Evolutionary conservation across 768 basidiomycete genomes (phyloP).

Genomic region (Psilocybe cubensis): DNA sequence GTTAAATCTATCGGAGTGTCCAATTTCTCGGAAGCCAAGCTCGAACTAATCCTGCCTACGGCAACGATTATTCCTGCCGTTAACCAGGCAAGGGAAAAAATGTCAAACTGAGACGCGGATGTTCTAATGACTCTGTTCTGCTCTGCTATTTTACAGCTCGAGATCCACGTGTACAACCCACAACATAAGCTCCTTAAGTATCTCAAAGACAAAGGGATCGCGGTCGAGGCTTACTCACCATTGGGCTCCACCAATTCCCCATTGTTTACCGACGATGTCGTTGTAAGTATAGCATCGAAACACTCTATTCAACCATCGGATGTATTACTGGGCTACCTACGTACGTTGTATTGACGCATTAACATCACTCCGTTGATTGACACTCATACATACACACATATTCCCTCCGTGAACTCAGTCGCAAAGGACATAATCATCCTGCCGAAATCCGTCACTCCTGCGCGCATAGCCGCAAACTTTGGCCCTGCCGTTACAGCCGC

Average conservation of each 20-base stretch:
- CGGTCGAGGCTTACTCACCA: slow-evolving; percentile 81
- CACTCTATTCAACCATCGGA: slow-evolving; percentile 57
- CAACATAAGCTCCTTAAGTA: slow-evolving; percentile 70
- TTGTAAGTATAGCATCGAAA: slow-evolving; percentile 61
- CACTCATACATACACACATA: not conserved
- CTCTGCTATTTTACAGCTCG: slow-evolving; percentile 49
- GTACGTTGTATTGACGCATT: slow-evolving; percentile 36
- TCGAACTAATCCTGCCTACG: slow-evolving; percentile 70
- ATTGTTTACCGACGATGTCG: slow-evolving; percentile 63
- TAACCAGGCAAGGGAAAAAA: slow-evolving; percentile 58
- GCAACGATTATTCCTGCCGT: slow-evolving; percentile 74
- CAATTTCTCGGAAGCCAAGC: slow-evolving; percentile 70
- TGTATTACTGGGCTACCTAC: slow-evolving; percentile 64
- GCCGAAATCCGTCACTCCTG: slow-evolving; percentile 77
- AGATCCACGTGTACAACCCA: slow-evolving; percentile 76
- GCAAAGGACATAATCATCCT: slow-evolving; percentile 67
- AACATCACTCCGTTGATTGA: slow-evolving; percentile 3
- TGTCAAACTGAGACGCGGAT: slow-evolving; percentile 4
- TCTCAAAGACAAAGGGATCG: slow-evolving; percentile 66
- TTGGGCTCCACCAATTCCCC: slow-evolving; percentile 73
- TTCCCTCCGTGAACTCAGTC: slow-evolving; percentile 40
- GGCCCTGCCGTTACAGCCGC: slow-evolving; percentile 51
- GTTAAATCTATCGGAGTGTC: slow-evolving; percentile 73
- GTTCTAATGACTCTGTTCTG: slow-evolving; percentile 6
- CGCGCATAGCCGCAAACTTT: slow-evolving; percentile 66